These are phyloP conservation scores for Zasmidium angulare DNA, from an alignment of 2,329 filamentous ascomycete species.

Conservation along the genomic window DNA sequence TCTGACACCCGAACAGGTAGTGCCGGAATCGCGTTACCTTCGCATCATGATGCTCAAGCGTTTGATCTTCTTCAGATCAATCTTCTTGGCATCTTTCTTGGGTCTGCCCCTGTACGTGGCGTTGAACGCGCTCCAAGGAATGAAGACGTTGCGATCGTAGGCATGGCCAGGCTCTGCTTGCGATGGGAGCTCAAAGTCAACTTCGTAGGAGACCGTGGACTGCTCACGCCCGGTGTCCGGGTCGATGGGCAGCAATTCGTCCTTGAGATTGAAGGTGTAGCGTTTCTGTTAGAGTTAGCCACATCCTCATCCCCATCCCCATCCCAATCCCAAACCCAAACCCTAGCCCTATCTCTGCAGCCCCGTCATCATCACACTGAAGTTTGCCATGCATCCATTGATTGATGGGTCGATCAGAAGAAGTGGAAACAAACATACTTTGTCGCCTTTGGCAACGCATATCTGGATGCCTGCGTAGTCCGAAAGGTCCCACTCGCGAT, in stretches of 20 bases:
- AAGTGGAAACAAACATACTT: conserved; percentile 8
- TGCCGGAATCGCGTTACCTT: conserved; percentile 56
- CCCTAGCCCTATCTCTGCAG: neutral
- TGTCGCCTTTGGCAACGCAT: conserved; percentile 19
- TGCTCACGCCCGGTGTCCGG: conserved; percentile 67
- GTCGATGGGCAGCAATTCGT: conserved; percentile 58
- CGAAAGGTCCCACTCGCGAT: conserved; percentile 62
- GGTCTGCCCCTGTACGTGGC: conserved; percentile 72
- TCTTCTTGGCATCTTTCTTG: conserved; percentile 57
- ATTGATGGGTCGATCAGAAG: too few species aligned
- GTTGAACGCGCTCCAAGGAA: conserved; percentile 66
- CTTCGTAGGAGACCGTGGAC: conserved; percentile 72
- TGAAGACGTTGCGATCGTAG: conserved; percentile 45
- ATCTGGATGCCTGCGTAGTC: conserved; percentile 17
- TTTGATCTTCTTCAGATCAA: conserved; percentile 63
- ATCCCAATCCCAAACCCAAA: too few species aligned
- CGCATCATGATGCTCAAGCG: conserved; percentile 76
- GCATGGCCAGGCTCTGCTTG: conserved; percentile 26
- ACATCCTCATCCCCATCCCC: too few species aligned
- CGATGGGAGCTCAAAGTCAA: conserved; percentile 56
- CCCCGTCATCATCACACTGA: too few species aligned
- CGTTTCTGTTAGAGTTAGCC: conserved; percentile 47
- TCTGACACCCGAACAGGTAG: neutral
- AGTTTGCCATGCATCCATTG: too few species aligned
- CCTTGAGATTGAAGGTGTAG: conserved; percentile 75